phyloP scores from a whole-genome alignment of 176 grass and related monocot genomes.

The Hordeum vulgare region MorexV3_pseudomolecules_assembly NC_058520.1:122065718-122066217 shows the following conservation, averaged over 20 bases:
- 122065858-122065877: constrained; percentile 87
- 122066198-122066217: constrained; percentile 30
- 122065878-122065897: constrained; percentile 78
- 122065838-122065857: constrained; percentile 87
- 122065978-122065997: not conserved
- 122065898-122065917: constrained; percentile 90
- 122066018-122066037: too few species aligned
- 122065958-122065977: not conserved
- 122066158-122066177: not conserved
- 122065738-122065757: constrained; percentile 95
- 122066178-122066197: not conserved
- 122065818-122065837: constrained; percentile 33
- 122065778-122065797: constrained; percentile 56
- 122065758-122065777: constrained; percentile 95
- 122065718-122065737: constrained; percentile 92
- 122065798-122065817: constrained; percentile 52
- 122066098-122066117: not conserved
- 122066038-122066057: not conserved
- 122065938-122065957: not conserved
- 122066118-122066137: not conserved
- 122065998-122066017: not conserved
- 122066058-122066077: not conserved
- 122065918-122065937: constrained; percentile 18
- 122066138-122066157: not conserved
- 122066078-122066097: not conserved